Conservation (phyloP, 257 asterid species). For the Fraxinus cuspidata region DNA sequence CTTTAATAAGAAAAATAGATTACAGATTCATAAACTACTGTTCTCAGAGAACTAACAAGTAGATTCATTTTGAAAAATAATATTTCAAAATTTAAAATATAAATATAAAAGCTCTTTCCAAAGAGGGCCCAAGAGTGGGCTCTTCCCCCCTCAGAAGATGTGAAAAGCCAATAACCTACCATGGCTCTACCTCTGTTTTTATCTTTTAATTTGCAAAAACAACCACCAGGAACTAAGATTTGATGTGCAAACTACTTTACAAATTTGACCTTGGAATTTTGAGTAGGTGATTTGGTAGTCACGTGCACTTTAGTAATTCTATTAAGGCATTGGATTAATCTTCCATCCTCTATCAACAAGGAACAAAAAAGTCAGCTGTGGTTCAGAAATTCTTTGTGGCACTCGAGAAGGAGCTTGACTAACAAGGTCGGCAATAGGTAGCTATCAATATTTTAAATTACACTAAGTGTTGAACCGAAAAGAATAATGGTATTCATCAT, state of each 20-base stretch:
- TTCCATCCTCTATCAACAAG: slow-evolving; percentile 18
- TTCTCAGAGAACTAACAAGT: neutral
- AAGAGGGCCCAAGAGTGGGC: slow-evolving; percentile 14
- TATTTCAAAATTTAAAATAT: neutral
- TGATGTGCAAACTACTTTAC: slow-evolving; percentile 35
- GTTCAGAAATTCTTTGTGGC: neutral
- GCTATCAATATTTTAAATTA: neutral
- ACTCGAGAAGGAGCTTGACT: neutral
- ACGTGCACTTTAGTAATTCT: slow-evolving; percentile 25
- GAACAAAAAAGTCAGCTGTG: slow-evolving; percentile 30
- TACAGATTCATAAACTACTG: neutral
- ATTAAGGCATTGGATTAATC: neutral
- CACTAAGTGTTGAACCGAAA: neutral
- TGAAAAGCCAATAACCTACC: slow-evolving; percentile 18
- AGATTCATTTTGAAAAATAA: neutral
- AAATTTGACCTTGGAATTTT: slow-evolving; percentile 28
- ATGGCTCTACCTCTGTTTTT: slow-evolving; percentile 28
- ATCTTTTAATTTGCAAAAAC: slow-evolving; percentile 19
- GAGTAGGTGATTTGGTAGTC: slow-evolving; percentile 31
- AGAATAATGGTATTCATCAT: neutral
- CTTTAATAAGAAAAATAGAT: too few species aligned
- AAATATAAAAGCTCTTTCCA: neutral
- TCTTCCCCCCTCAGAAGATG: slow-evolving; percentile 8
- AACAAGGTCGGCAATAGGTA: neutral
- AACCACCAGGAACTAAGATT: slow-evolving; percentile 20